Percentiles rank a stretch among this genome's conserved stretches.
These are phyloP conservation scores for Aspergillus niger DNA, from an alignment of 2,329 filamentous ascomycete genomes.

Conservation along the genomic window DNA sequence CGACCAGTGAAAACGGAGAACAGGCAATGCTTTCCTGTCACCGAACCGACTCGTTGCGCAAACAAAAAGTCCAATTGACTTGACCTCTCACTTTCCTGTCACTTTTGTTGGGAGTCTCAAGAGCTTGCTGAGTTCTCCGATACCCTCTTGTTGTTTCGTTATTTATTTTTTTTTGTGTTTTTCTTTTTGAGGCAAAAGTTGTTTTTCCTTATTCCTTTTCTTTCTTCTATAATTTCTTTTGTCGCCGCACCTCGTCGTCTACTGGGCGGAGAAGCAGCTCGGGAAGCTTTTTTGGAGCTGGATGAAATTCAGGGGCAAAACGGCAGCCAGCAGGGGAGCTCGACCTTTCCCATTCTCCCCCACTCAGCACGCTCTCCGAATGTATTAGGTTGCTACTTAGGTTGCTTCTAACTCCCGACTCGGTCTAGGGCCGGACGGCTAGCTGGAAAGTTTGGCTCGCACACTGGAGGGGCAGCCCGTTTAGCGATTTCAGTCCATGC, in stretches of 20 bases:
- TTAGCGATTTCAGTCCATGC: slow-evolving; percentile 5
- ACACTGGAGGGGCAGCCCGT: slow-evolving; percentile 11
- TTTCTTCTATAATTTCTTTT: neutral
- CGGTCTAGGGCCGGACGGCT: slow-evolving; percentile 1
- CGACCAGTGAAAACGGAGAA: slow-evolving; percentile 21
- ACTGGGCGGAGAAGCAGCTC: slow-evolving; percentile 8
- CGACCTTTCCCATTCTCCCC: slow-evolving; percentile 16
- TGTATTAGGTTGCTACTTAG: slow-evolving; percentile 15
- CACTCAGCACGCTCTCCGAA: slow-evolving; percentile 15
- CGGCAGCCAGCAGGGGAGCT: slow-evolving; percentile 13
- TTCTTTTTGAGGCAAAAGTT: neutral
- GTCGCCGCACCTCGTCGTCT: slow-evolving; percentile 4
- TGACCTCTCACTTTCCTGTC: neutral
- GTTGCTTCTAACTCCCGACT: slow-evolving; percentile 11
- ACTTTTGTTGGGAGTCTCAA: slow-evolving; percentile 4
- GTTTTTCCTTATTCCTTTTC: slow-evolving; percentile 1
- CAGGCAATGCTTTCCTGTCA: slow-evolving; percentile 11
- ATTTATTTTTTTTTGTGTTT: slow-evolving; percentile 1
- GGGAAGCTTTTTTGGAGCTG: slow-evolving; percentile 16
- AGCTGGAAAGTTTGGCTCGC: slow-evolving; percentile 7
- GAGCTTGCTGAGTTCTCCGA: slow-evolving; percentile 5
- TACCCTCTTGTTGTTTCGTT: neutral
- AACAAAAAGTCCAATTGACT: slow-evolving; percentile 9
- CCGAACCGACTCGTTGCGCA: slow-evolving; percentile 6
- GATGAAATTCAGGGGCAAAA: slow-evolving; percentile 22